Evolutionary conservation across 306 rosid species (phyloP).

Genomic region (Luffa aegyptiaca): DNA sequence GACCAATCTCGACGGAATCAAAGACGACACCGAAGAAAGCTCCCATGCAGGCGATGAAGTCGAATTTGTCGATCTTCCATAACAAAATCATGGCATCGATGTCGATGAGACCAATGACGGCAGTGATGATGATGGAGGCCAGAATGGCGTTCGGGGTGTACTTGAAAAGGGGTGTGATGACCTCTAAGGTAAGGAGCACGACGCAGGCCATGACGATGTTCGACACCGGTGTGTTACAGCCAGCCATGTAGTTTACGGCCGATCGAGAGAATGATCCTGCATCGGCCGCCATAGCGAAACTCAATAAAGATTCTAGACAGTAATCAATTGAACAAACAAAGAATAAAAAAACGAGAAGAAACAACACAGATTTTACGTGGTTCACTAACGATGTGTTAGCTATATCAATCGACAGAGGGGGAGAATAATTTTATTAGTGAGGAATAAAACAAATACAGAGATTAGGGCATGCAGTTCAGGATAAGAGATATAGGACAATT

Average conservation of each 20-base stretch:
- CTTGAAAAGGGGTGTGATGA: conserved; percentile 70
- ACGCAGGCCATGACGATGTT: conserved; percentile 72
- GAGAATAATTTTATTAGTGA: no score
- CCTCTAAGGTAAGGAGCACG: conserved; percentile 37
- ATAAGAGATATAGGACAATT: no score
- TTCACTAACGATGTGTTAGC: no score
- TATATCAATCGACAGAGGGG: no score
- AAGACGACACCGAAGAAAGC: conserved; percentile 89
- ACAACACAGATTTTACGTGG: no score
- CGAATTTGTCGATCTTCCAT: conserved; percentile 74
- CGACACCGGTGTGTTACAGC: conserved; percentile 70
- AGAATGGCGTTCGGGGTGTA: conserved; percentile 88
- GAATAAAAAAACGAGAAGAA: no score
- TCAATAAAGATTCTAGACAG: not conserved
- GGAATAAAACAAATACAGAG: no score
- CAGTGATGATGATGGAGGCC: conserved; percentile 63
- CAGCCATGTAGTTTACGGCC: conserved; percentile 82
- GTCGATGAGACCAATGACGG: conserved; percentile 43
- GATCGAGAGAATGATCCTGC: conserved; percentile 87
- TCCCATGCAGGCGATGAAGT: conserved; percentile 77
- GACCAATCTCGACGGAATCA: conserved; percentile 65
- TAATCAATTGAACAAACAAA: no score
- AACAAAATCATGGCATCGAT: conserved; percentile 39
- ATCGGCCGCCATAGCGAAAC: not conserved
- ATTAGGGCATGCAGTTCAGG: no score